Evolutionary conservation across 805 yeast species (phyloP).

Genomic region (Sugiyamaella smithiae): DNA sequence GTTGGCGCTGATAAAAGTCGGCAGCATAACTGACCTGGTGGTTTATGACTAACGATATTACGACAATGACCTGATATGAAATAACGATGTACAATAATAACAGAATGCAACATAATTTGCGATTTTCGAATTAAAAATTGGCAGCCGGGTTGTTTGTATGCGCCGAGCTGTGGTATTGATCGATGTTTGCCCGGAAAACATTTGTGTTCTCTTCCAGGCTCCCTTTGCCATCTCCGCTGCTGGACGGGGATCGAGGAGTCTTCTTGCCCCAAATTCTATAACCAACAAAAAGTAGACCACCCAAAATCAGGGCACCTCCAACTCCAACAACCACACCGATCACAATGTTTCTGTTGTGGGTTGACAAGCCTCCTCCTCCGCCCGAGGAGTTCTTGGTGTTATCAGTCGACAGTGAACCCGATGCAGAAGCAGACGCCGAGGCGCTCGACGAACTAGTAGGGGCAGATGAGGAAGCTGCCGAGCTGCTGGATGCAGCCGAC

Average conservation of each 20-base stretch:
- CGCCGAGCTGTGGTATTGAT: conserved; percentile 35
- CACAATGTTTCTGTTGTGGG: conserved; percentile 51
- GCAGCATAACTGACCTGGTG: too few species aligned
- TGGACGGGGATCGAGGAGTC: conserved; percentile 15
- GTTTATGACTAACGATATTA: too few species aligned
- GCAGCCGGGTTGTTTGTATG: conserved; percentile 32
- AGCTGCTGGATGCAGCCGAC: background rate
- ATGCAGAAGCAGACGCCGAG: conserved; percentile 22
- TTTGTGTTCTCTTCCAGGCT: conserved; percentile 29
- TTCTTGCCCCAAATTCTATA: conserved; percentile 23
- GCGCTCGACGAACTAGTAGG: conserved; percentile 10
- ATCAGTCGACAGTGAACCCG: conserved; percentile 24
- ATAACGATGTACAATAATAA: too few species aligned
- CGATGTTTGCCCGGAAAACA: conserved; percentile 37
- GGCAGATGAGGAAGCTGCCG: conserved; percentile 7
- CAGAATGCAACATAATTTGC: too few species aligned
- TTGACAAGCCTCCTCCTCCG: conserved; percentile 44
- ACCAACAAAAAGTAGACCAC: conserved; percentile 34
- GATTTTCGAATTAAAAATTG: conserved; percentile 29
- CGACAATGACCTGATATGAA: too few species aligned
- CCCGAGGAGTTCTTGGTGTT: conserved; percentile 24
- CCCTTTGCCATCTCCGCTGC: conserved; percentile 26
- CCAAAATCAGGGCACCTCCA: conserved; percentile 57
- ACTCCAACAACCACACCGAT: conserved; percentile 72
- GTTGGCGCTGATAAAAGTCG: too few species aligned